These are phyloP conservation scores for Penicillium sp. DNA, from an alignment of 2,329 filamentous ascomycete genomes.

Conservation along the genomic window DNA sequence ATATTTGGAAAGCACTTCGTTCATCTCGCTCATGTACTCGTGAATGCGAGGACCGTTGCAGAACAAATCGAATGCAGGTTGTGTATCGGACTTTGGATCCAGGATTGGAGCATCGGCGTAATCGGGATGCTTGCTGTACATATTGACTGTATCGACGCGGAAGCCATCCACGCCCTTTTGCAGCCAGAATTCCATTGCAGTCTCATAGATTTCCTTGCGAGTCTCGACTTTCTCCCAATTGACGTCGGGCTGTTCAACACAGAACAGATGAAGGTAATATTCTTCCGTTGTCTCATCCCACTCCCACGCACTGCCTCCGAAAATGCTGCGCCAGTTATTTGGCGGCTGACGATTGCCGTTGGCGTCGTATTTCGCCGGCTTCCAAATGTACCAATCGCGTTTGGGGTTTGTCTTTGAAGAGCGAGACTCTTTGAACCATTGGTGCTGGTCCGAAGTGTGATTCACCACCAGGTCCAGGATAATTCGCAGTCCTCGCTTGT, in stretches of 20 bases:
- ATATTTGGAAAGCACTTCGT: conserved; percentile 58
- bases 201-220: conserved; percentile 64
- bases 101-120: conserved; percentile 58
- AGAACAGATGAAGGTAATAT: conserved; percentile 73
- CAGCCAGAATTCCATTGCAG: conserved; percentile 72
- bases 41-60: conserved; percentile 68
- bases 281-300: conserved; percentile 67
- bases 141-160: conserved; percentile 66
- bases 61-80: conserved; percentile 57
- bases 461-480: conserved; percentile 72
- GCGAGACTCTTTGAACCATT: conserved; percentile 65
- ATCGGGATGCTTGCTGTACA: conserved; percentile 52
- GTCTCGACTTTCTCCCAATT: conserved; percentile 71
- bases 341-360: conserved; percentile 62
- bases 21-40: conserved; percentile 67
- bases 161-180: conserved; percentile 67
- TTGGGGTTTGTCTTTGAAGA: conserved; percentile 58
- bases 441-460: conserved; percentile 67
- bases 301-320: conserved; percentile 62
- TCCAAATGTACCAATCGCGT: conserved; percentile 63
- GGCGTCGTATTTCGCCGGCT: conserved; percentile 46
- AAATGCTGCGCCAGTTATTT: conserved; percentile 69
- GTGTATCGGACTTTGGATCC: conserved; percentile 45
- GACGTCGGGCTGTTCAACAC: conserved; percentile 69
- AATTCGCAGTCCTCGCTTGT: conserved; percentile 62